Conservation (phyloP, 164 flowering plant species). For the Brasenia schreberi region DNA sequence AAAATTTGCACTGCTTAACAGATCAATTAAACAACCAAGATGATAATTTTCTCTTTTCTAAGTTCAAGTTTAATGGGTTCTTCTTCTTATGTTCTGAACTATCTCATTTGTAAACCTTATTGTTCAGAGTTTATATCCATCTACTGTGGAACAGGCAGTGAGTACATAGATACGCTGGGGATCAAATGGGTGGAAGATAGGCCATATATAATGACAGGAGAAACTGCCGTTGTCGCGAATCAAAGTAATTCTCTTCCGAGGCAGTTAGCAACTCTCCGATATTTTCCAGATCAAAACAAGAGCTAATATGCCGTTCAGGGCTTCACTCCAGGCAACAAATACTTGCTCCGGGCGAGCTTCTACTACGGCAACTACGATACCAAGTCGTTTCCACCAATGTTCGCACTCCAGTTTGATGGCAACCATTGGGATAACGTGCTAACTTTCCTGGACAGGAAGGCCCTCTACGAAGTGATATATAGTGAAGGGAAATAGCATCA, state of each 20-base stretch:
- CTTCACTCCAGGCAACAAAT: not conserved
- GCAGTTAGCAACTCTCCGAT: constrained; percentile 18
- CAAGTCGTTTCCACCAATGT: constrained; percentile 20
- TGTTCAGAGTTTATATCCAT: constrained; percentile 3
- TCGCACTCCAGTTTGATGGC: constrained; percentile 24
- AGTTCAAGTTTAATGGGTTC: too few relatives aligned
- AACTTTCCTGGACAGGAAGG: not conserved
- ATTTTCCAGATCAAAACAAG: constrained; percentile 19
- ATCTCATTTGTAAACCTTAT: too few relatives aligned
- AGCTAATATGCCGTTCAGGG: constrained; percentile 18
- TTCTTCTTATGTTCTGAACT: too few relatives aligned
- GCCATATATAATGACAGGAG: constrained; percentile 9
- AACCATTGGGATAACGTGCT: constrained; percentile 15
- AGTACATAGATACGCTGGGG: constrained; percentile 8
- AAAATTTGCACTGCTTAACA: too few relatives aligned
- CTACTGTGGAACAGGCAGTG: constrained; percentile 18
- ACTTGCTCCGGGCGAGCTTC: constrained; percentile 20
- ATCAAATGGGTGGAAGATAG: constrained; percentile 19
- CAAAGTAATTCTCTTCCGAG: not conserved
- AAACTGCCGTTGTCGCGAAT: not conserved
- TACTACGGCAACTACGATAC: constrained; percentile 24
- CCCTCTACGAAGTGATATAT: constrained; percentile 11
- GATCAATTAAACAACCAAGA: too few relatives aligned
- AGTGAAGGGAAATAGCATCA: constrained; percentile 7
- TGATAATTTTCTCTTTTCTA: too few relatives aligned